Evolutionary conservation across 768 basidiomycete genomes (phyloP).

Genomic region (Boletus barrowsii): DNA sequence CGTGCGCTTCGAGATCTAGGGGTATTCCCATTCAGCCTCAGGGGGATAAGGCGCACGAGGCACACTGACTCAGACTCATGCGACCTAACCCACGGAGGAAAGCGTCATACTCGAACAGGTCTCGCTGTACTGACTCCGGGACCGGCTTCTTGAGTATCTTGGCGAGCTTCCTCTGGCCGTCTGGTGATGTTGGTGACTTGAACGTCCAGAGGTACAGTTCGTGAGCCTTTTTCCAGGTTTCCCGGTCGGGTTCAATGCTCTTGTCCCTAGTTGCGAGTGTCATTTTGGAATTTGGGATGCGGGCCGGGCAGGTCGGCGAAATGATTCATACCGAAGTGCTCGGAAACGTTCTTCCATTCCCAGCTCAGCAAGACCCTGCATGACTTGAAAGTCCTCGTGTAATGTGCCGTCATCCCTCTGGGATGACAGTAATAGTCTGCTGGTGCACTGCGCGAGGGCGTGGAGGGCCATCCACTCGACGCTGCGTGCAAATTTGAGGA

Average conservation of each 20-base stretch:
- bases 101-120: slow-evolving; percentile 72
- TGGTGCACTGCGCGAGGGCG: slow-evolving; percentile 66
- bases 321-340: slow-evolving; percentile 13
- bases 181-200: slow-evolving; percentile 47
- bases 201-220: slow-evolving; percentile 60
- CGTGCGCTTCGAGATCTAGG: slow-evolving; percentile 78
- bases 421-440: slow-evolving; percentile 55
- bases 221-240: slow-evolving; percentile 66
- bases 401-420: slow-evolving; percentile 40
- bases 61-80: slow-evolving; percentile 75
- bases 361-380: slow-evolving; percentile 65
- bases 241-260: slow-evolving; percentile 54
- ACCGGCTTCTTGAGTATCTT: slow-evolving; percentile 49
- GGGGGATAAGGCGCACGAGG: background rate
- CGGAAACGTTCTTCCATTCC: slow-evolving; percentile 70
- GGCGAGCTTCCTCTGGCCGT: slow-evolving; percentile 57
- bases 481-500: slow-evolving; percentile 59
- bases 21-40: background rate
- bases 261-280: slow-evolving; percentile 26
- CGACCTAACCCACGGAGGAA: slow-evolving; percentile 72
- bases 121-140: slow-evolving; percentile 47
- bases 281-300: background rate
- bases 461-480: slow-evolving; percentile 69
- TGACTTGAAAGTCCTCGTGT: slow-evolving; percentile 49
- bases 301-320: background rate